These are phyloP conservation scores for Globisporangium parvum DNA, from an alignment of 352 stramenopile genomes.

Conservation along the genomic window DNA sequence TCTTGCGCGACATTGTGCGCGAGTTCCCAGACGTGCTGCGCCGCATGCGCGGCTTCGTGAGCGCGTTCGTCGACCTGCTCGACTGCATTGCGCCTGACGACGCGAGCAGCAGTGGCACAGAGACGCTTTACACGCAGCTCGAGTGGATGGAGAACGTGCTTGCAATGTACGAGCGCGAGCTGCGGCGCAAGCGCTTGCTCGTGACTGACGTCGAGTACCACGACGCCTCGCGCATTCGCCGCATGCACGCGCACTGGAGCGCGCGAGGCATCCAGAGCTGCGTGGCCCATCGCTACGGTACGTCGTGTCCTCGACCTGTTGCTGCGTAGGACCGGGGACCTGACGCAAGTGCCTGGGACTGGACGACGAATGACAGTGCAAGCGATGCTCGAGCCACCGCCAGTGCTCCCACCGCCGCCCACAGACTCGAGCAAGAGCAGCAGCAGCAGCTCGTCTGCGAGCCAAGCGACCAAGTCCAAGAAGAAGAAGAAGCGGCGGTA, in stretches of 20 bases:
- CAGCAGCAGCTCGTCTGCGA: conserved; percentile 11
- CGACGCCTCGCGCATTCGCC: conserved; percentile 27
- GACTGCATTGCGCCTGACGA: conserved; percentile 16
- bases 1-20: conserved; percentile 44
- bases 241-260: conserved; percentile 40
- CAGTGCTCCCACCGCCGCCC: conserved; percentile 13
- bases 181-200: conserved; percentile 46
- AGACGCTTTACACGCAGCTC: conserved; percentile 21
- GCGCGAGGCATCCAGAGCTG: conserved; percentile 28
- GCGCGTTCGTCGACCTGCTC: conserved; percentile 27
- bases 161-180: conserved; percentile 60
- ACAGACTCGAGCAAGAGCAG: conserved; percentile 4
- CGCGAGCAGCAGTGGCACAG: neutral
- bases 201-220: conserved; percentile 50
- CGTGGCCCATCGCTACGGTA: conserved; percentile 46
- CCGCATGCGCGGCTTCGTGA: conserved; percentile 32
- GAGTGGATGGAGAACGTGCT: conserved; percentile 78
- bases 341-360: conserved; percentile 1
- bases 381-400: conserved; percentile 31
- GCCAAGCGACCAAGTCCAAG: conserved; percentile 42
- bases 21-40: conserved; percentile 42
- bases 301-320: conserved; percentile 4
- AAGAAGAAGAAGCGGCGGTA: conserved; percentile 24
- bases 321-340: neutral
- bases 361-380: conserved; percentile 19